Conservation (phyloP, 2,329 filamentous ascomycete species). For the Coleophoma crateriformis region DNA sequence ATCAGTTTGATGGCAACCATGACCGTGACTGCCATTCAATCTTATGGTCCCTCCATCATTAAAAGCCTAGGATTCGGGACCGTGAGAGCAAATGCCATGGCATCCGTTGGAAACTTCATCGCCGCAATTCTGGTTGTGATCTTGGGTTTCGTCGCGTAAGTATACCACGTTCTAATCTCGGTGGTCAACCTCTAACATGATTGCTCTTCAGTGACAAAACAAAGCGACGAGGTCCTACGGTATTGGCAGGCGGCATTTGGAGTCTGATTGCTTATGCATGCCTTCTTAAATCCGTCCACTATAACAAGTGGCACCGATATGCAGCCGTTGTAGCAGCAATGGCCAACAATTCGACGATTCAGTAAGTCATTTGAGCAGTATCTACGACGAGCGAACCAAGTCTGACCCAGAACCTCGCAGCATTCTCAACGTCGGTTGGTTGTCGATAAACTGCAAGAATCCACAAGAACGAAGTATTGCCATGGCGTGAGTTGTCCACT, state of each 20-base stretch:
- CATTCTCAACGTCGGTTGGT: constrained; percentile 22
- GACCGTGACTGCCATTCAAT: constrained; percentile 19
- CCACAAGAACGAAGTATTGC: constrained; percentile 24
- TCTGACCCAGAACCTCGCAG: neutral
- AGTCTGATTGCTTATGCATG: neutral
- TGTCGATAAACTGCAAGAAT: constrained; percentile 22
- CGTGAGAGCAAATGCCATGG: constrained; percentile 22
- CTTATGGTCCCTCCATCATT: constrained; percentile 24
- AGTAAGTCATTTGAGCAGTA: neutral
- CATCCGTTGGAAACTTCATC: constrained; percentile 14
- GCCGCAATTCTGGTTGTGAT: constrained; percentile 12
- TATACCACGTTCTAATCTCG: constrained; percentile 21
- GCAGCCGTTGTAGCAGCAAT: constrained; percentile 26
- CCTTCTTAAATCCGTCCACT: constrained; percentile 10
- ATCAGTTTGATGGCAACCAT: constrained; percentile 17
- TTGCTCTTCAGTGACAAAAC: constrained; percentile 19
- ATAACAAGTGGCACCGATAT: constrained; percentile 17
- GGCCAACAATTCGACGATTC: constrained; percentile 3
- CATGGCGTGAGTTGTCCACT: constrained; percentile 16
- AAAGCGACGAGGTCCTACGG: constrained; percentile 27
- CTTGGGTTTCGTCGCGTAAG: constrained; percentile 33
- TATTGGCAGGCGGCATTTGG: constrained; percentile 23
- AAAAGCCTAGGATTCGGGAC: constrained; percentile 22
- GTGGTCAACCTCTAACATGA: no score
- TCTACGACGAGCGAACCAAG: neutral